phyloP scores from a whole-genome alignment of 306 rosid genomes.

The Prunus mume region DNA sequence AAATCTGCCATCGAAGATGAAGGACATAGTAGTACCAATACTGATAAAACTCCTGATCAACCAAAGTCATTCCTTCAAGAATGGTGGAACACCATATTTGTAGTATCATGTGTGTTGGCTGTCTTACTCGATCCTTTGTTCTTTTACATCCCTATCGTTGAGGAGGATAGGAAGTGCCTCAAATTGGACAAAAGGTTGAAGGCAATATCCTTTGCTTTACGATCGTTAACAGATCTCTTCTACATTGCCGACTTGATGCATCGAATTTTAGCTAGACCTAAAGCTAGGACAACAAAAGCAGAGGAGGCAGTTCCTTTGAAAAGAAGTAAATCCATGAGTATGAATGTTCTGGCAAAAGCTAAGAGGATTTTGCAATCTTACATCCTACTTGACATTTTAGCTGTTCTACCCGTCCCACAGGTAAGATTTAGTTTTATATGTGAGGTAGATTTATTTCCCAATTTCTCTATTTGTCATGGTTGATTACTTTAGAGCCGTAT shows the following conservation, averaged over 20 bases:
- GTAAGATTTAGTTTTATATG: neutral
- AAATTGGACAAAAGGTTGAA: slow-evolving; percentile 25
- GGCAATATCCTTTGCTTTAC: slow-evolving; percentile 10
- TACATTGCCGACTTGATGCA: slow-evolving; percentile 17
- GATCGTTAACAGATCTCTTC: slow-evolving; percentile 26
- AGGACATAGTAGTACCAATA: too few relatives aligned
- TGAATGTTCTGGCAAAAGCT: neutral
- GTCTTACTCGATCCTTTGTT: slow-evolving; percentile 32
- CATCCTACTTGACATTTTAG: slow-evolving; percentile 27
- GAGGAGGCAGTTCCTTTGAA: neutral
- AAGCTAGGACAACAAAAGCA: neutral
- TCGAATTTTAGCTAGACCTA: neutral
- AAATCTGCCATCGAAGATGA: too few relatives aligned
- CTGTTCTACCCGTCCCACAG: slow-evolving; percentile 30
- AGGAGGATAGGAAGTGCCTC: slow-evolving; percentile 20
- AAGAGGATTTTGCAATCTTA: neutral
- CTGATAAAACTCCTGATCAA: neutral
- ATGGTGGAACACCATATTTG: slow-evolving; percentile 21
- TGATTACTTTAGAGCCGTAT: too few relatives aligned
- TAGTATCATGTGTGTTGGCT: slow-evolving; percentile 27
- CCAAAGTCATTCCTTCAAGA: neutral
- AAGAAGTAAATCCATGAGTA: too few relatives aligned
- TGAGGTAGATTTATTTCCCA: too few relatives aligned
- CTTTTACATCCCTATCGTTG: slow-evolving; percentile 28
- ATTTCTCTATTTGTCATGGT: too few relatives aligned